Percentiles rank a stretch among this genome's conserved stretches.
These are phyloP conservation scores for Angomonas ambiguus DNA, from an alignment of 208 protist genomes.

Conservation along the genomic window DNA sequence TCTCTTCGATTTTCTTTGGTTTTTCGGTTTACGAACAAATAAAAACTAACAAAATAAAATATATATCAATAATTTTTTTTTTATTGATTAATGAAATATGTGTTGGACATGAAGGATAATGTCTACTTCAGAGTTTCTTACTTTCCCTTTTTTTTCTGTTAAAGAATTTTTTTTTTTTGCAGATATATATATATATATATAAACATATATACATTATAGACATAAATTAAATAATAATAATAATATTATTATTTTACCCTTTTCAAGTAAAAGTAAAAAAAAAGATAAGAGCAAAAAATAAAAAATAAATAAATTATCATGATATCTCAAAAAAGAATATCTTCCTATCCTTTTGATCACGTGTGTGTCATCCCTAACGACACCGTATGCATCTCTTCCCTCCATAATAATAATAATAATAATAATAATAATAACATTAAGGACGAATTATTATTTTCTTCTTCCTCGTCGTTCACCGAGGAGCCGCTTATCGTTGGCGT, in stretches of 20 bases:
- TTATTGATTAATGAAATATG: no score
- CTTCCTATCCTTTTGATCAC: not conserved
- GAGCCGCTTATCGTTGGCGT: not conserved
- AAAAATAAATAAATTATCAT: conserved; percentile 12
- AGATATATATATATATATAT: not conserved
- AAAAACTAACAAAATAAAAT: no score
- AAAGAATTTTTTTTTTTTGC: not conserved
- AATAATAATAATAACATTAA: not conserved
- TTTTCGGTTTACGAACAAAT: no score
- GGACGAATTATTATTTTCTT: not conserved
- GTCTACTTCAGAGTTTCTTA: no score
- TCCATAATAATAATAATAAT: conserved; percentile 2
- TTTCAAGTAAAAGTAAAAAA: conserved; percentile 13
- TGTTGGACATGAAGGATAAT: no score
- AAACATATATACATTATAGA: no score
- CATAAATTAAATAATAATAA: no score
- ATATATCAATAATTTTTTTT: no score
- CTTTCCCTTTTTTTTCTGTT: no score
- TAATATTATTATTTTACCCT: no score
- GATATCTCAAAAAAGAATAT: not conserved
- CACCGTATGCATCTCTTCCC: no score
- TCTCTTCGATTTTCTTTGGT: not conserved
- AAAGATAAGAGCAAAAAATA: conserved; percentile 1
- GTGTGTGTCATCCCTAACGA: not conserved
- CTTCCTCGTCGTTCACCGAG: no score